These are phyloP conservation scores for Aphanomyces invadans DNA, from an alignment of 352 stramenopile species.

Conservation along the genomic window DNA sequence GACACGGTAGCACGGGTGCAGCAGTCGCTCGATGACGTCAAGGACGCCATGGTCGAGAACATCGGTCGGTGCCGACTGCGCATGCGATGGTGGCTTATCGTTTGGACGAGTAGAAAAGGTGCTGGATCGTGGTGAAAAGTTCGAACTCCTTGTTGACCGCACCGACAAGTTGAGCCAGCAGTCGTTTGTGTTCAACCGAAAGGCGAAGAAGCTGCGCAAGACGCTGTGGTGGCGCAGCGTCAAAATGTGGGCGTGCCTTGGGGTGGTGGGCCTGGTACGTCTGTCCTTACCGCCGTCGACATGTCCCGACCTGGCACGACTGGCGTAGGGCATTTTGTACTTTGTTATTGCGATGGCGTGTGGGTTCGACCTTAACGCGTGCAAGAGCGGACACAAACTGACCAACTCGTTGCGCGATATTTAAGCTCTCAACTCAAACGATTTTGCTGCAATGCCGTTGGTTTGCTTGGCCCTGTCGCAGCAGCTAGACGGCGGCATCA, in stretches of 20 bases:
- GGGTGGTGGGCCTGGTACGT: conserved; percentile 56
- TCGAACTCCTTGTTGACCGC: conserved; percentile 90
- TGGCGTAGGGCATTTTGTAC: conserved; percentile 67
- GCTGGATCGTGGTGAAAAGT: conserved; percentile 97
- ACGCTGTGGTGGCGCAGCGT: conserved; percentile 83
- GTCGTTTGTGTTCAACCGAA: conserved; percentile 95
- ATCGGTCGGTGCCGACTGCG: too few relatives aligned
- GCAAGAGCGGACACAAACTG: conserved; percentile 53
- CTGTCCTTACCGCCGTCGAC: neutral
- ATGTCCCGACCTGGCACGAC: neutral
- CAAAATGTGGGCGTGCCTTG: conserved; percentile 80
- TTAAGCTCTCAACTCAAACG: neutral
- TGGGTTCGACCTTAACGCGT: conserved; percentile 75
- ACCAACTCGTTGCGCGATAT: neutral
- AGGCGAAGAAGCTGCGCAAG: conserved; percentile 81
- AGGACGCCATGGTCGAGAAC: conserved; percentile 98
- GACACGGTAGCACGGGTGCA: conserved; percentile 90
- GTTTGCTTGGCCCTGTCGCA: too few relatives aligned
- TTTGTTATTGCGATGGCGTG: conserved; percentile 82
- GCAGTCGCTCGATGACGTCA: conserved; percentile 96
- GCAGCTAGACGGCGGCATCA: too few relatives aligned
- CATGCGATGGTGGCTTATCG: too few relatives aligned
- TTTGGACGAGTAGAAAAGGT: conserved; percentile 84
- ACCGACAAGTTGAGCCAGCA: conserved; percentile 96
- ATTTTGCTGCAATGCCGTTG: too few relatives aligned